A percentile compares a stretch with the other conserved stretches of the same genome.
These are phyloP conservation scores for Agaricus sinodeliciosus DNA, from an alignment of 768 basidiomycete species.

Conservation along the genomic window DNA sequence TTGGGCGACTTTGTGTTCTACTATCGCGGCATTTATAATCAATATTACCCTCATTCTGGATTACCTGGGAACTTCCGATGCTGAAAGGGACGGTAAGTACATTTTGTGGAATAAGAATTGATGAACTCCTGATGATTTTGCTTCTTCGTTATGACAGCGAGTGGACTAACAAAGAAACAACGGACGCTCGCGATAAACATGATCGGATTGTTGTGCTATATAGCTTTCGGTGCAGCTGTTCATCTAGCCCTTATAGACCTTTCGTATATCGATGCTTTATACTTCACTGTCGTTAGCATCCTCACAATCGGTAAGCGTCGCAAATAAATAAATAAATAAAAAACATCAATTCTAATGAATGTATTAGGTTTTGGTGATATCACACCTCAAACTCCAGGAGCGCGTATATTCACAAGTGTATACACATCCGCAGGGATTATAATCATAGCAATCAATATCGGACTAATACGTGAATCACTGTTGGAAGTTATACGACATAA, in stretches of 20 bases:
- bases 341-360: neutral
- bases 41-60: slow-evolving; percentile 68
- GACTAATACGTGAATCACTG: slow-evolving; percentile 61
- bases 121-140: neutral
- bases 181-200: slow-evolving; percentile 73
- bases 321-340: slow-evolving; percentile 4
- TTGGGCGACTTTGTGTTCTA: slow-evolving; percentile 77
- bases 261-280: slow-evolving; percentile 67
- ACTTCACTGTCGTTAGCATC: slow-evolving; percentile 69
- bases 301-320: slow-evolving; percentile 48
- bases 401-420: slow-evolving; percentile 53
- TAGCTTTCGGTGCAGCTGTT: slow-evolving; percentile 65
- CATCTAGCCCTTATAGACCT: slow-evolving; percentile 47
- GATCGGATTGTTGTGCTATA: slow-evolving; percentile 66
- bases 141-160: slow-evolving; percentile 34
- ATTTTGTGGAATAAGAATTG: too few relatives aligned
- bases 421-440: slow-evolving; percentile 58
- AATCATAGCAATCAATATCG: slow-evolving; percentile 57
- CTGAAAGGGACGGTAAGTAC: slow-evolving; percentile 28
- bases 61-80: slow-evolving; percentile 50
- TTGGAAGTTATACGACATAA: slow-evolving; percentile 67
- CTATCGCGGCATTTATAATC: slow-evolving; percentile 53
- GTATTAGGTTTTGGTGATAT: slow-evolving; percentile 72
- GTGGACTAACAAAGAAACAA: slow-evolving; percentile 76
- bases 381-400: slow-evolving; percentile 38